phyloP scores from a whole-genome alignment of 371 early-diverging fungal species.

The Saksenaea oblongispora region DNA sequence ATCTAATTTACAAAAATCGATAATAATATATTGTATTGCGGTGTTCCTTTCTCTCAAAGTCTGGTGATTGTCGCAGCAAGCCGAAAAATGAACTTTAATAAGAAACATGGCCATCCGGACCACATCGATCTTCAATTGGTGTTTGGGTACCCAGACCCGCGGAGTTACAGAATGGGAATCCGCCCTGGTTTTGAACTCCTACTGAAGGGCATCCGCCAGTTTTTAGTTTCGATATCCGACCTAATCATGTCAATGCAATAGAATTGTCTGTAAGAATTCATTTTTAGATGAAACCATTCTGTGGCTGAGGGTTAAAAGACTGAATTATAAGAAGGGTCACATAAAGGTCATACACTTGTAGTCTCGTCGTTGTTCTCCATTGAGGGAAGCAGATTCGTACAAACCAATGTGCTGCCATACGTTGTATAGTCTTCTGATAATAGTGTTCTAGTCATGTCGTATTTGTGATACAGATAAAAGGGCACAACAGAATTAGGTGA shows the following conservation, averaged over 20 bases:
- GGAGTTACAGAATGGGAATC: background rate
- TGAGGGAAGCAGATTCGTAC: too few relatives aligned
- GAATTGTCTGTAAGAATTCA: too few relatives aligned
- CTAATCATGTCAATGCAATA: background rate
- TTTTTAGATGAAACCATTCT: too few relatives aligned
- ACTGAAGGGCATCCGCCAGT: background rate
- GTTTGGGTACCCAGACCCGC: constrained; percentile 4
- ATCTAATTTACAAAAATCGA: background rate
- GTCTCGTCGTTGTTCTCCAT: too few relatives aligned
- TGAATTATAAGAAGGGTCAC: too few relatives aligned
- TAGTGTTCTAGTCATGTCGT: too few relatives aligned
- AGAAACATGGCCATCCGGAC: constrained; percentile 7
- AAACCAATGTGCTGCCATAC: too few relatives aligned
- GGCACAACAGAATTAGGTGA: too few relatives aligned
- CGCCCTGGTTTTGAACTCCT: constrained; percentile 3
- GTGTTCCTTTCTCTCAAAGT: background rate
- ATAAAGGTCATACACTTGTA: too few relatives aligned
- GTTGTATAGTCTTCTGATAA: too few relatives aligned
- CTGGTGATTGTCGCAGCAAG: background rate
- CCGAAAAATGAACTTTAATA: constrained; percentile 2
- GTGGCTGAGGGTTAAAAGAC: too few relatives aligned
- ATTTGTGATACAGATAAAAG: too few relatives aligned
- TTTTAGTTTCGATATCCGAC: background rate
- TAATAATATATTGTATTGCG: background rate
- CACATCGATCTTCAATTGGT: constrained; percentile 6